A percentile compares a stretch with the other conserved stretches of the same genome.
These are phyloP conservation scores for Purpureocillium takamizusanense DNA, from an alignment of 2,329 filamentous ascomycete genomes.

Conservation along the genomic window DNA sequence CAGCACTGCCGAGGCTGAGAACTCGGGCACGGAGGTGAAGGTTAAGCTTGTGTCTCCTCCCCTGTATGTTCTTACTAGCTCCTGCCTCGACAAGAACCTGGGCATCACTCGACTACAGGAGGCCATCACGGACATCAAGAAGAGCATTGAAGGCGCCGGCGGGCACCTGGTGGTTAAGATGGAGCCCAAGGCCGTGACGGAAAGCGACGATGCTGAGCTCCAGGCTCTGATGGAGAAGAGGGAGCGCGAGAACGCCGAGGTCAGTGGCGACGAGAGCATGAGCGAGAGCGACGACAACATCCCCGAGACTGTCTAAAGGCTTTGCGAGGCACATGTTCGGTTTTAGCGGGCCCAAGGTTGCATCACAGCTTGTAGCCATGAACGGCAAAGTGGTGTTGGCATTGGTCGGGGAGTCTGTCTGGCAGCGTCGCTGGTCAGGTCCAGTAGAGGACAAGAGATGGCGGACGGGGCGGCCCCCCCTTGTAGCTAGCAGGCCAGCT, in stretches of 20 bases:
- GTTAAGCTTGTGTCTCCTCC: constrained; percentile 97
- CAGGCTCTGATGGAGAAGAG: constrained; percentile 99
- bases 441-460: too few species aligned
- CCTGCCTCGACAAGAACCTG: constrained; percentile 84
- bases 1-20: constrained; percentile 37
- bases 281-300: constrained; percentile 88
- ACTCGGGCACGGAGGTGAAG: constrained; percentile 82
- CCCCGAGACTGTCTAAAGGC: constrained; percentile 27
- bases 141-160: constrained; percentile 67
- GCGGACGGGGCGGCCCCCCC: too few species aligned
- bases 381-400: too few species aligned
- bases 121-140: constrained; percentile 79
- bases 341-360: too few species aligned
- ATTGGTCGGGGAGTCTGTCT: too few species aligned
- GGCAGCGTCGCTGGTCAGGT: too few species aligned
- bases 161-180: constrained; percentile 88
- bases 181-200: constrained; percentile 97
- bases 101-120: constrained; percentile 81
- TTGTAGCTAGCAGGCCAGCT: constrained; percentile 2
- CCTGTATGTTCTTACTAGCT: constrained; percentile 90
- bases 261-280: constrained; percentile 93
- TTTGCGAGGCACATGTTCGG: not conserved
- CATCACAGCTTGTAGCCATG: too few species aligned
- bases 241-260: constrained; percentile 94
- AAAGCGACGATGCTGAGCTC: constrained; percentile 94